Evolutionary conservation across 306 rosid species (phyloP).

Genomic region (Cucumis sativus): Cucumber_9930_V3 NC_026655.2:15623001-15623500

Average conservation of each 20-base stretch:
- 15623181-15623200: not conserved
- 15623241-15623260: not conserved
- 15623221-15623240: not conserved
- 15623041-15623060: not conserved
- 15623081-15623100: not conserved
- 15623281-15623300: not conserved
- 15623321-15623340: not conserved
- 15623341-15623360: not conserved
- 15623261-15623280: not conserved
- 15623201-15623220: not conserved
- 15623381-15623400: not conserved
- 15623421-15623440: constrained; percentile 72
- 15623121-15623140: not conserved
- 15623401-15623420: constrained; percentile 1
- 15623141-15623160: not conserved
- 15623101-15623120: not conserved
- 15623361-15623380: not conserved
- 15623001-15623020: not conserved
- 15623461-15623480: constrained; percentile 71
- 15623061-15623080: not conserved
- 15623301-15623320: not conserved
- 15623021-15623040: not conserved
- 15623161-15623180: not conserved
- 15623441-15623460: constrained; percentile 94
- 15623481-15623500: not conserved